A percentile compares a stretch with the other conserved stretches of the same genome.
These are phyloP conservation scores for Fraxinus quadrangulata DNA, from an alignment of 257 asterid species.

Conservation along the genomic window DNA sequence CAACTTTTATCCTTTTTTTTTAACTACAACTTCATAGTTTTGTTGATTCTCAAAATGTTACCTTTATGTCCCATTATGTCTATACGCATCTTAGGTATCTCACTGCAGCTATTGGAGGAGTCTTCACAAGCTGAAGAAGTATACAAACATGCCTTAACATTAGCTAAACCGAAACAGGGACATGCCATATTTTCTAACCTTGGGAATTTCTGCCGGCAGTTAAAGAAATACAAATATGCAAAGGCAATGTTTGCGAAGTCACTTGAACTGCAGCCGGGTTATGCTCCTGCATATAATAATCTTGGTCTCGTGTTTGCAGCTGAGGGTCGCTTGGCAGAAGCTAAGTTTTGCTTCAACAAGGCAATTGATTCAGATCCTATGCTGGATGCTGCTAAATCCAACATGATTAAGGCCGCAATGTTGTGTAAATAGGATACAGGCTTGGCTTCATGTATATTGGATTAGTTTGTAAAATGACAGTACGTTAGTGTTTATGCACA, in stretches of 20 bases:
- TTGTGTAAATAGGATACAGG: conserved; percentile 43
- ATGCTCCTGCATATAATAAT: conserved; percentile 94
- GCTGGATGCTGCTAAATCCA: conserved; percentile 92
- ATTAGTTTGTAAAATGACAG: conserved; percentile 23
- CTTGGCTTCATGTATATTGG: conserved; percentile 28
- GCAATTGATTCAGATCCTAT: conserved; percentile 81
- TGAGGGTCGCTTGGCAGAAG: conserved; percentile 80
- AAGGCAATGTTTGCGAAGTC: conserved; percentile 93
- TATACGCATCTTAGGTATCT: conserved; percentile 36
- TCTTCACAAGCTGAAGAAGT: conserved; percentile 77
- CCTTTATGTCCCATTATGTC: conserved; percentile 16
- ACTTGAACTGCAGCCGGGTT: conserved; percentile 91
- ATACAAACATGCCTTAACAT: conserved; percentile 71
- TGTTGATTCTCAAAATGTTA: not conserved
- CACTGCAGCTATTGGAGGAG: conserved; percentile 78
- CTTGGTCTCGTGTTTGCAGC: conserved; percentile 93
- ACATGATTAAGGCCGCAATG: conserved; percentile 58
- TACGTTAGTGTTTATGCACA: conserved; percentile 6
- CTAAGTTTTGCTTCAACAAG: conserved; percentile 79
- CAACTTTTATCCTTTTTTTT: conserved; percentile 10
- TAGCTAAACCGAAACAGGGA: conserved; percentile 72
- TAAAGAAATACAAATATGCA: conserved; percentile 59
- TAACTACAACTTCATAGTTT: not conserved
- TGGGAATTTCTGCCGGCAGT: conserved; percentile 82
- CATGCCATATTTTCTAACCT: conserved; percentile 73